Evolutionary conservation across 78 protist genomes (phyloP), one percentile per base, ranked within the genome.

Genomic region (Diacronema lutheri): DNA sequence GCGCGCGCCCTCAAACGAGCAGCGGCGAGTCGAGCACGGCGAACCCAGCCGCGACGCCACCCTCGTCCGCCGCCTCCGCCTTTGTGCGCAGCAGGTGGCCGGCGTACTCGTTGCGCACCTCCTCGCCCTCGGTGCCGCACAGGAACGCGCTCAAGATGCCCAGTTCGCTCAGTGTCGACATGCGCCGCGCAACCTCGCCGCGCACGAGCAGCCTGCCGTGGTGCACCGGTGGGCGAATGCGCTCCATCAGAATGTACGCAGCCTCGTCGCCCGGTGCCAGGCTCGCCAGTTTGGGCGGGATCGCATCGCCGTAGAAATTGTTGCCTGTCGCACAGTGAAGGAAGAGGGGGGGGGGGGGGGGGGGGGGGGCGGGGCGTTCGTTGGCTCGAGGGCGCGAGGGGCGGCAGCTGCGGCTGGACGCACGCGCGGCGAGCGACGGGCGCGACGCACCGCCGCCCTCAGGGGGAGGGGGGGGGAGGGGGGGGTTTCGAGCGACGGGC

Each of bases 31-130:
- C 50, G 50, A 44, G 50, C 16, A 44, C 50, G 7, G 50, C 50
- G 50, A 9, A 44, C 50, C 50, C 50, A 3, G 50, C 50, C 50
- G 50, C 50, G 50, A 44, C 50, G 50, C 50, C 50, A 9, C 50
- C 50, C 50, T 44, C 50, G 50, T 44, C 50, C 50, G 50, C 50
- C 16, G 3, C 50, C 16, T 3, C 50, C 50, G 50, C 16, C 87
- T 96, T 95, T 9, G 96, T 81, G 38, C 98, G 81, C 50, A 96
- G 69, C 16, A 96, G 93, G 26, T 88, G 60, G 37, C 98, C 98
- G 9, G 86, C 92, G 12, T 50, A 16, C 0, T 56, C 40, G 60
- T 95, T 95, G 57, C 26, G n/a, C 10, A 68, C 21, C 19, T 71
- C 73, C n/a, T 16, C 7, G 61, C 10, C 5, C 25, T 13, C 44